These are phyloP conservation scores for Coprinopsis strossmayeri DNA, from an alignment of 768 basidiomycete species.

Conservation along the genomic window DNA sequence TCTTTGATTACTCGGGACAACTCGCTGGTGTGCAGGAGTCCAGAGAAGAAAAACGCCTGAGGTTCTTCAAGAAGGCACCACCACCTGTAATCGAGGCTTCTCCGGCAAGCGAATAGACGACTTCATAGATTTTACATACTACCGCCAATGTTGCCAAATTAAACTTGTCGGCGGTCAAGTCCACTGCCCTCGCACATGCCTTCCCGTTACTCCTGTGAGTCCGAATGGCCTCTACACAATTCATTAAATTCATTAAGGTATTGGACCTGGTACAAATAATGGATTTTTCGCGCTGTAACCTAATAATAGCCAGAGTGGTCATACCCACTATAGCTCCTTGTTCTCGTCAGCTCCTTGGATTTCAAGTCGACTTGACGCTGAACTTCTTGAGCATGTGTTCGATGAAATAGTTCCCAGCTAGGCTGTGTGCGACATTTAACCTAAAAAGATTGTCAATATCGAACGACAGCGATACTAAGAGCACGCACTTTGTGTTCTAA, in stretches of 20 bases:
- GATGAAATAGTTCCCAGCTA: slow-evolving; percentile 49
- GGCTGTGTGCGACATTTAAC: slow-evolving; percentile 31
- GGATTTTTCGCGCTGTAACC: no score
- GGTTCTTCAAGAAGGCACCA: slow-evolving; percentile 77
- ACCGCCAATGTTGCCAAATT: no score
- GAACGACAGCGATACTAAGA: neutral
- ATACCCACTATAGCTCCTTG: no score
- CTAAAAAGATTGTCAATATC: slow-evolving; percentile 19
- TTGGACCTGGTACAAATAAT: no score
- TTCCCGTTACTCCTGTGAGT: no score
- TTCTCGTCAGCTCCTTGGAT: slow-evolving; percentile 1
- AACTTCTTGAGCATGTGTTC: slow-evolving; percentile 34
- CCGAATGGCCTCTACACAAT: no score
- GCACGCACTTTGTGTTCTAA: slow-evolving; percentile 39
- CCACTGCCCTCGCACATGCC: no score
- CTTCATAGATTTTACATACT: no score
- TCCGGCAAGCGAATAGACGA: slow-evolving; percentile 21
- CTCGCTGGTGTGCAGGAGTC: slow-evolving; percentile 38
- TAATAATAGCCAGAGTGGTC: no score
- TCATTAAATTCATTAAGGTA: no score
- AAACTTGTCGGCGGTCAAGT: no score
- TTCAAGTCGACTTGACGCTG: slow-evolving; percentile 31
- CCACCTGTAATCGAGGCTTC: slow-evolving; percentile 29
- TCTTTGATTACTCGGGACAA: slow-evolving; percentile 74
- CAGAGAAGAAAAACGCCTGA: slow-evolving; percentile 64